These are phyloP conservation scores for Aspergillus novoparasiticus DNA, from an alignment of 2,329 filamentous ascomycete species.

Conservation along the genomic window DNA sequence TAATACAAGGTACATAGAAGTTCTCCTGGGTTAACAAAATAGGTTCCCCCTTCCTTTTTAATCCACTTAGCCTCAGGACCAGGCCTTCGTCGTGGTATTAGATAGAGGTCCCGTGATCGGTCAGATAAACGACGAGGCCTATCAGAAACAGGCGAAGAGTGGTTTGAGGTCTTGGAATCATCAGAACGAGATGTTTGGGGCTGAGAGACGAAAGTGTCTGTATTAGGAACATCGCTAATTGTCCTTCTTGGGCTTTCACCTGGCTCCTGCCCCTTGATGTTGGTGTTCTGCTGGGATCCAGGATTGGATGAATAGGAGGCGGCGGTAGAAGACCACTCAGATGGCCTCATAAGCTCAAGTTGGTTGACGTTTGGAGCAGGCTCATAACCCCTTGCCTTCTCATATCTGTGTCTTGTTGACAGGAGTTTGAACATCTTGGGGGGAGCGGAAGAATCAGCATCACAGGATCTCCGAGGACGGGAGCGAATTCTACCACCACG, in stretches of 20 bases:
- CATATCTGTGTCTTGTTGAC: conserved; percentile 30
- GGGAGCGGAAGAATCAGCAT: conserved; percentile 9
- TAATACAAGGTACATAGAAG: conserved; percentile 33
- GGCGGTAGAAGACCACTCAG: conserved; percentile 30
- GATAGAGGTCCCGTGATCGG: neutral
- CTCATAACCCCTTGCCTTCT: conserved; percentile 37
- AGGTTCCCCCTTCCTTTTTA: neutral
- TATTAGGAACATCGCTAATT: neutral
- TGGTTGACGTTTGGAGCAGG: conserved; percentile 39
- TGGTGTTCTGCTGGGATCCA: neutral
- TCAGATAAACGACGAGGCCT: neutral
- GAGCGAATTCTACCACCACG: neutral
- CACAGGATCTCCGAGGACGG: conserved; percentile 12
- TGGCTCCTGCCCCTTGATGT: neutral
- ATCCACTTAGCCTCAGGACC: neutral
- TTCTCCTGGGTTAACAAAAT: conserved; percentile 30
- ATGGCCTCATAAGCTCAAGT: conserved; percentile 39
- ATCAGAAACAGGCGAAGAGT: neutral
- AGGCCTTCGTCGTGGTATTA: conserved; percentile 16
- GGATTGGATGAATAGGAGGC: conserved; percentile 1
- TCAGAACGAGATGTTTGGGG: neutral
- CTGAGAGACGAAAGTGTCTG: neutral
- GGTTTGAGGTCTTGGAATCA: neutral
- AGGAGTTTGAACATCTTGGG: conserved; percentile 23
- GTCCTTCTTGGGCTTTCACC: neutral